Percentiles rank a stretch among this genome's conserved stretches.
Conservation (phyloP, 495 filamentous ascomycete species). For the Melanomma pulvis-pyrius region DNA sequence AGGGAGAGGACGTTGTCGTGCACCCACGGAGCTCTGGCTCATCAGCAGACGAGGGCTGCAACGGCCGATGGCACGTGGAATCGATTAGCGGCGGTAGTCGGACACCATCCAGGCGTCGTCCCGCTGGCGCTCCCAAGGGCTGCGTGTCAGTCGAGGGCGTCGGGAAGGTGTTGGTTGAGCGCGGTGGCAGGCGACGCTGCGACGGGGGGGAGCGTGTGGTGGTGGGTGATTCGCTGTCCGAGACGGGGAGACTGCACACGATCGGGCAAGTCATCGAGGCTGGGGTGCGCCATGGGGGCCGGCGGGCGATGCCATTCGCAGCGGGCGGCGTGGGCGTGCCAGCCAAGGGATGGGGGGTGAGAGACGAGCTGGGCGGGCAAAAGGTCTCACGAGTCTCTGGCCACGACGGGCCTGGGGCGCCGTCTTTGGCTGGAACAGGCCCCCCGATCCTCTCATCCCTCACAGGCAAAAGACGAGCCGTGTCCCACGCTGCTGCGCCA, state of each 20-base stretch:
- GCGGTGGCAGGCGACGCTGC: background rate
- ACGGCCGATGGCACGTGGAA: conserved; percentile 2
- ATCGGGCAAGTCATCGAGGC: conserved; percentile 7
- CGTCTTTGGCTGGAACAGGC: too few species aligned
- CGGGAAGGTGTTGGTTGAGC: too few species aligned
- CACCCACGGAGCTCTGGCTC: background rate
- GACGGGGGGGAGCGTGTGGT: background rate
- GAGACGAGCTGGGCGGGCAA: background rate
- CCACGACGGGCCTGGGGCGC: background rate
- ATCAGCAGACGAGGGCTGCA: conserved; percentile 4
- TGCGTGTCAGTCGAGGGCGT: background rate
- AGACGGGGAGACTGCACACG: background rate
- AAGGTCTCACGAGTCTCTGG: background rate
- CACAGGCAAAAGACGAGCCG: background rate
- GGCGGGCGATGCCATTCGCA: background rate
- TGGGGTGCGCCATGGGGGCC: background rate
- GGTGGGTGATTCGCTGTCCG: conserved; percentile 3
- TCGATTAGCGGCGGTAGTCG: background rate
- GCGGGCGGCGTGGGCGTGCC: background rate
- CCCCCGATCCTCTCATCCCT: background rate
- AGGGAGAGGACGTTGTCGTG: background rate
- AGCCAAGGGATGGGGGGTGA: background rate
- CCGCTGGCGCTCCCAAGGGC: background rate
- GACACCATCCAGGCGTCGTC: conserved; percentile 7
- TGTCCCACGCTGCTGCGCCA: conserved; percentile 7